Conservation (phyloP, 225 moss, liverwort and hornwort species). For the Pseudisothecium myosuroides region DNA sequence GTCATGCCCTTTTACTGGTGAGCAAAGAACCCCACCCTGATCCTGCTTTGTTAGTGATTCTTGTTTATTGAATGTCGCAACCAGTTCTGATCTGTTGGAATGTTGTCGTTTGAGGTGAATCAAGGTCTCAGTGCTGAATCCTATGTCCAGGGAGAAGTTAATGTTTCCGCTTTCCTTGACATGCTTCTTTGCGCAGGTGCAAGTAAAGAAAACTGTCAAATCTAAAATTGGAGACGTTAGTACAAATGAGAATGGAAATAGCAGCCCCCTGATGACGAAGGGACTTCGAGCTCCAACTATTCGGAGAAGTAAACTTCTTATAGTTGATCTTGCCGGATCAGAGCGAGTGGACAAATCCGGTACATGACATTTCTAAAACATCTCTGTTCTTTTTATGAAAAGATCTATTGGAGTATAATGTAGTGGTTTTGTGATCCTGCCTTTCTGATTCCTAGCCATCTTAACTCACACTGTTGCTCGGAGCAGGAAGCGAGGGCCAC, state of each 20-base stretch:
- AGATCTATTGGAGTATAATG: neutral
- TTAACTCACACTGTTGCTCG: neutral
- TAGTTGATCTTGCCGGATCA: slow-evolving; percentile 54
- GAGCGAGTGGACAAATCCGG: slow-evolving; percentile 55
- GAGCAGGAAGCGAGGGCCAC: slow-evolving; percentile 80
- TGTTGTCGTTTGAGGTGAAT: neutral
- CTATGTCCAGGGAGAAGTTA: neutral
- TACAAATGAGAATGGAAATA: slow-evolving; percentile 20
- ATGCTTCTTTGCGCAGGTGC: slow-evolving; percentile 34
- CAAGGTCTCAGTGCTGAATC: neutral
- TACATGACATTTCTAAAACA: neutral
- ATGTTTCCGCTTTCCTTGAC: neutral
- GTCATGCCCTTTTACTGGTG: slow-evolving; percentile 91
- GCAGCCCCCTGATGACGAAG: slow-evolving; percentile 2
- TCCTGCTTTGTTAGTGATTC: neutral
- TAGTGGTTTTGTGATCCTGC: neutral
- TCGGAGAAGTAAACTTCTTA: slow-evolving; percentile 52
- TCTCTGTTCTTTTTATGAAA: neutral
- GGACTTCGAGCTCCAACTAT: slow-evolving; percentile 42
- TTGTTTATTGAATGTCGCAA: neutral
- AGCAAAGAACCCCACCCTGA: neutral
- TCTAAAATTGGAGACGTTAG: neutral
- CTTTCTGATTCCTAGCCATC: neutral
- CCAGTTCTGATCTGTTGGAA: neutral
- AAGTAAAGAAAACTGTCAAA: slow-evolving; percentile 37